Evolutionary conservation across 2,329 filamentous ascomycete genomes (phyloP).

Genomic region (Cytospora piceae): DNA sequence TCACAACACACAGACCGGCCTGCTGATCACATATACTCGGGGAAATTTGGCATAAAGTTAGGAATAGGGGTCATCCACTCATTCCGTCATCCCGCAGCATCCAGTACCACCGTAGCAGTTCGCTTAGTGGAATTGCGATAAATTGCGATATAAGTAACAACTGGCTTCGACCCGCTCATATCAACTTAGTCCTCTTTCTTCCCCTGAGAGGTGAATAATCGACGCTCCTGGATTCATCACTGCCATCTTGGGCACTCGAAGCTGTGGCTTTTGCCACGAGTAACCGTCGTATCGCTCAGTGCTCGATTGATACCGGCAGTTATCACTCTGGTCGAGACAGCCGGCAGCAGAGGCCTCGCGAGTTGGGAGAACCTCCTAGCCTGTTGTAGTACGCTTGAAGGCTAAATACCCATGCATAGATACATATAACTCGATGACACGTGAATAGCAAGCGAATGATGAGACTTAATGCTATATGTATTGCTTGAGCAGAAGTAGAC

Average conservation of each 20-base stretch:
- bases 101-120: too few species aligned
- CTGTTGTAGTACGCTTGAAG: neutral
- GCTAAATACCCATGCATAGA: too few species aligned
- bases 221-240: too few species aligned
- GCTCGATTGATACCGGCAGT: neutral
- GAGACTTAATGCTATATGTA: neutral
- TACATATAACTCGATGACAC: neutral
- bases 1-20: neutral
- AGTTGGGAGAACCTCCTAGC: neutral
- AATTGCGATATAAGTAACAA: too few species aligned
- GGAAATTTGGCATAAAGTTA: neutral
- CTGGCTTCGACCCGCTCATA: too few species aligned
- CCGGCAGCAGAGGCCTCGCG: neutral
- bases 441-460: neutral
- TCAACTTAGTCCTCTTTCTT: too few species aligned
- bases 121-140: too few species aligned
- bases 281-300: too few species aligned
- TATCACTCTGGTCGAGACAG: neutral
- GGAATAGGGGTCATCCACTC: neutral
- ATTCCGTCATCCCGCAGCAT: neutral
- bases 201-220: too few species aligned
- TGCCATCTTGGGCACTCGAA: too few species aligned
- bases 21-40: neutral
- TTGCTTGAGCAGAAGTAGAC: neutral
- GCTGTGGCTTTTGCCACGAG: too few species aligned